Conservation (phyloP, 129 eudicot species). For the Chrysanthemum makinoi region DNA sequence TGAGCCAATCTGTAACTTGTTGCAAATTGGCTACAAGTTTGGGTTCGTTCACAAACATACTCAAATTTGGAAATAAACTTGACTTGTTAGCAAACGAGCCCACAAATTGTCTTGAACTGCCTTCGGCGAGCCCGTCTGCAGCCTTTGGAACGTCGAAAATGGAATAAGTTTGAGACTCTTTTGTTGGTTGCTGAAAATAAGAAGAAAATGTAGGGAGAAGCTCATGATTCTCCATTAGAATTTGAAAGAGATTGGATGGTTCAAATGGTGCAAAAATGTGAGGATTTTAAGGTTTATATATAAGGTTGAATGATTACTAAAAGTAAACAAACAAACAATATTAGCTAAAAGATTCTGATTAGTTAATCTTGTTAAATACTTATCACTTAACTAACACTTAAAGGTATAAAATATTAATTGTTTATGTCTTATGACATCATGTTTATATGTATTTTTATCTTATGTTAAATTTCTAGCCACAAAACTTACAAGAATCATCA, state of each 20-base stretch:
- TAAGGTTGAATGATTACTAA: conserved; percentile 3
- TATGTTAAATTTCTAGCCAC: background rate
- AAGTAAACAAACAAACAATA: conserved; percentile 18
- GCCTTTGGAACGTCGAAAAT: conserved; percentile 21
- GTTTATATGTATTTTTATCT: background rate
- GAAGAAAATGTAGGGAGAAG: conserved; percentile 41
- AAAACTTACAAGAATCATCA: too few species aligned
- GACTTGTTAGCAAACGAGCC: background rate
- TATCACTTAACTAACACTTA: conserved; percentile 9
- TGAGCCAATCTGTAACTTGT: conserved; percentile 34
- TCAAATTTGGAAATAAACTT: conserved; percentile 24
- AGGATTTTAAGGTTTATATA: conserved; percentile 35
- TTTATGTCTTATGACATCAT: conserved; percentile 13
- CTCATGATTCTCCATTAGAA: conserved; percentile 46
- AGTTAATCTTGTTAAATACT: background rate
- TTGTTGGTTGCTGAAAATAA: conserved; percentile 15
- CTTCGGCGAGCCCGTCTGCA: background rate
- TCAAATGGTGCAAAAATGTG: conserved; percentile 26
- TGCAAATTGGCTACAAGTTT: conserved; percentile 21
- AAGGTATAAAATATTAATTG: background rate
- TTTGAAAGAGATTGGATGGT: conserved; percentile 24
- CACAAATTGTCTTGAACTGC: conserved; percentile 5
- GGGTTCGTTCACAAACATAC: conserved; percentile 33
- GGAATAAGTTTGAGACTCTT: conserved; percentile 22
- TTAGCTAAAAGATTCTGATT: background rate